Evolutionary conservation across 2,329 filamentous ascomycete genomes (phyloP).

Genomic region (Scedosporium minutisporum): DNA sequence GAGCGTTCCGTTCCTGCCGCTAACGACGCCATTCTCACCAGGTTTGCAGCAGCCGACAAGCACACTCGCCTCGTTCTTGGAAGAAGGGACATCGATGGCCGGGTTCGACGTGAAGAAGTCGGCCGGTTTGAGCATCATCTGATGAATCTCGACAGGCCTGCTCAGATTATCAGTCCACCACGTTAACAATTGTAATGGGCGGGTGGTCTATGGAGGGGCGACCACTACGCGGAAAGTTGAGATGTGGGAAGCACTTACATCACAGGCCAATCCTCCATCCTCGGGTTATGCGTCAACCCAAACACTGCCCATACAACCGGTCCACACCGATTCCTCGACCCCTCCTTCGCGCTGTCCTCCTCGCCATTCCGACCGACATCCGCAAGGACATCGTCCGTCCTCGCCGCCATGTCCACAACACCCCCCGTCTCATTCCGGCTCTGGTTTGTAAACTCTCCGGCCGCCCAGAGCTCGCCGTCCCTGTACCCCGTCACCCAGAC

Average conservation of each 20-base stretch:
- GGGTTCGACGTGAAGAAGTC: conserved; percentile 39
- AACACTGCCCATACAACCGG: conserved; percentile 38
- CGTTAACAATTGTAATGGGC: too few species aligned
- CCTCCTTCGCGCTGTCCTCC: conserved; percentile 8
- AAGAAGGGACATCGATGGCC: conserved; percentile 33
- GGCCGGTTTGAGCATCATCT: conserved; percentile 32
- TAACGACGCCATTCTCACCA: not conserved
- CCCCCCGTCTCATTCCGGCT: conserved; percentile 32
- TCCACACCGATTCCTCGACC: conserved; percentile 15
- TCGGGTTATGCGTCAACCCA: conserved; percentile 37
- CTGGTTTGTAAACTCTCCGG: conserved; percentile 42
- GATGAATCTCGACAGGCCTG: conserved; percentile 38
- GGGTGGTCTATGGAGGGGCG: too few species aligned
- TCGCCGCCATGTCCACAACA: conserved; percentile 34
- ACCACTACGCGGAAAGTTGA: not conserved
- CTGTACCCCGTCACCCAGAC: conserved; percentile 39
- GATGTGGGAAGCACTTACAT: conserved; percentile 28
- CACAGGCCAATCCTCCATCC: conserved; percentile 40
- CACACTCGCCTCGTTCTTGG: conserved; percentile 28
- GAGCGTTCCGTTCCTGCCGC: not conserved
- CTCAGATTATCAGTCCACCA: not conserved
- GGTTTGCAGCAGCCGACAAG: conserved; percentile 17
- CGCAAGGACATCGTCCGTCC: conserved; percentile 16
- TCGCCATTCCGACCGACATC: conserved; percentile 9
- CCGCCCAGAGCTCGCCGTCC: conserved; percentile 40